Evolutionary conservation across 768 basidiomycete genomes (phyloP).

Genomic region (Boletus reticuloceps): DNA sequence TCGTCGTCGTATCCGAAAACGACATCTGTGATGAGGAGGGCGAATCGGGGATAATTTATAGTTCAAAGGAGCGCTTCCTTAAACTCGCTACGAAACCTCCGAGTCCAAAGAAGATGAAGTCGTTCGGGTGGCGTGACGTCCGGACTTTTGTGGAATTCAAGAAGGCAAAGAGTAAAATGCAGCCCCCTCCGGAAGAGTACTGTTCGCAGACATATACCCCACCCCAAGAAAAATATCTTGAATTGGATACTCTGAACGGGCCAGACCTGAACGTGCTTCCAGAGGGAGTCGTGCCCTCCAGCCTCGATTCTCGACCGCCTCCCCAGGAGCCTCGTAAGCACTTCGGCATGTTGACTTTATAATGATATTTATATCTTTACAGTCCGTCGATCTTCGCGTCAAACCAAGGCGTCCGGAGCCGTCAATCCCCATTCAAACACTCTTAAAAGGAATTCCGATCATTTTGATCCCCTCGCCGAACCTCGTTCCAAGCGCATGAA

Average conservation of each 20-base stretch:
- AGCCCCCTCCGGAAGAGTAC: neutral
- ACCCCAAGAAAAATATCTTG: neutral
- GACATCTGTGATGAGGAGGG: neutral
- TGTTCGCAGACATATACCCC: neutral
- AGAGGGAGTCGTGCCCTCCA: neutral
- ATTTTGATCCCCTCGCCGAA: neutral
- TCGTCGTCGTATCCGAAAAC: neutral
- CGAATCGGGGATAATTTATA: neutral
- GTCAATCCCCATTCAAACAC: neutral
- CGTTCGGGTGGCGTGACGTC: neutral
- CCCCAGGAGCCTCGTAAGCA: neutral
- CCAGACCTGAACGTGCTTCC: neutral
- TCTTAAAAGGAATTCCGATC: neutral
- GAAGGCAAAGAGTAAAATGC: neutral
- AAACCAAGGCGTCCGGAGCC: neutral
- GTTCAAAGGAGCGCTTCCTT: neutral
- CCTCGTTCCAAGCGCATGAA: neutral
- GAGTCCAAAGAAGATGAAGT: too few species aligned
- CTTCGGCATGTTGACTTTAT: neutral
- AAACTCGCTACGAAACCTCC: neutral
- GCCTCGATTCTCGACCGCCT: neutral
- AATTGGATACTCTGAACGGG: neutral
- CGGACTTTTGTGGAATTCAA: neutral
- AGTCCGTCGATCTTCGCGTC: neutral
- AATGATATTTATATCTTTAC: neutral